phyloP scores from a whole-genome alignment of 129 eudicot species.

The Lactuca saligna region DNA sequence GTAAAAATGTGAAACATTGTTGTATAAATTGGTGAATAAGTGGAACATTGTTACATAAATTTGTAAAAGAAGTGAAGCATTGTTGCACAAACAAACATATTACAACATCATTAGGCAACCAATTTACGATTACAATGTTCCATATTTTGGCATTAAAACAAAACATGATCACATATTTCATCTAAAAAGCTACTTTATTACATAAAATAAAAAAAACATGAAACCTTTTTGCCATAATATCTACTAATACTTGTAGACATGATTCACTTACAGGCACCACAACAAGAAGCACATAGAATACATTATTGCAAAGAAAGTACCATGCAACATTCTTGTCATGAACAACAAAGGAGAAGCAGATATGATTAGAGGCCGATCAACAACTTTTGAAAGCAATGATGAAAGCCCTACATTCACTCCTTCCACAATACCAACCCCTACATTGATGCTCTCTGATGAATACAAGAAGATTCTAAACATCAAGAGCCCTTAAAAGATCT shows the following conservation, averaged over 20 bases:
- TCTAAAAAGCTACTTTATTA: too few relatives aligned
- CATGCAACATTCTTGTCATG: conserved; percentile 65
- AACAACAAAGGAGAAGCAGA: conserved; percentile 59
- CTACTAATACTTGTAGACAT: conserved; percentile 14
- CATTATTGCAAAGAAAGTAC: conserved; percentile 60
- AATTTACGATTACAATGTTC: too few relatives aligned
- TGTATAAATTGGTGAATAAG: too few relatives aligned
- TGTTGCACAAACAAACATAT: too few relatives aligned
- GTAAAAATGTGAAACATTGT: too few relatives aligned
- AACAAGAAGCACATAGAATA: conserved; percentile 53
- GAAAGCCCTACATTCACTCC: conserved; percentile 19
- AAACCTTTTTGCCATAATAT: not conserved
- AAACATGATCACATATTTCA: too few relatives aligned
- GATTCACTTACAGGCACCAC: conserved; percentile 45
- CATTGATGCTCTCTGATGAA: conserved; percentile 26
- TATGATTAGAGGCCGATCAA: conserved; percentile 36
- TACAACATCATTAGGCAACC: too few relatives aligned
- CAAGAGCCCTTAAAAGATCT: conserved; percentile 5
- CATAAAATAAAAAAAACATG: too few relatives aligned
- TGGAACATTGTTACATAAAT: too few relatives aligned
- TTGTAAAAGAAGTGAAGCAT: too few relatives aligned
- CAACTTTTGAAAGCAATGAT: conserved; percentile 16
- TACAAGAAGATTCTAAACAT: conserved; percentile 28
- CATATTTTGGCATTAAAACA: too few relatives aligned
- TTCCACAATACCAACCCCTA: conserved; percentile 37